These are phyloP conservation scores for Striga hermonthica DNA, from an alignment of 305 asterid genomes.

Conservation along the genomic window DNA sequence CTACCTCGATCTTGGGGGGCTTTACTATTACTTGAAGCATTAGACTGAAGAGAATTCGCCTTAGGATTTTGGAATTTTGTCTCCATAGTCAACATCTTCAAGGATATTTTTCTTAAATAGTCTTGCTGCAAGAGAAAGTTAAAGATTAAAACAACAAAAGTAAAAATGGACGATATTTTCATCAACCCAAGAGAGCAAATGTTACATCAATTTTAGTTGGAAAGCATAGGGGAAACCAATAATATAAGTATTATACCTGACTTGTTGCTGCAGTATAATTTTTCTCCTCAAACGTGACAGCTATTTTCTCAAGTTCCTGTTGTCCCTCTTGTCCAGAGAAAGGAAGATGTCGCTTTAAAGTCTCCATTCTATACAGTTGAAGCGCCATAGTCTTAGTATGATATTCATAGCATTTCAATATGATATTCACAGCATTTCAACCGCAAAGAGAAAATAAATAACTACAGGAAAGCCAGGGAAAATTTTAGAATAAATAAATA, in stretches of 20 bases:
- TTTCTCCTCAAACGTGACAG: constrained; percentile 69
- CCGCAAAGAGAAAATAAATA: neutral
- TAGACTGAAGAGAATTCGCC: constrained; percentile 43
- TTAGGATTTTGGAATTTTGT: constrained; percentile 45
- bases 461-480: neutral
- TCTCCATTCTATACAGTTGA: constrained; percentile 52
- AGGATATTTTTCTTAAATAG: constrained; percentile 55
- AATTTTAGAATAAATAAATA: neutral
- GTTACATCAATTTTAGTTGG: constrained; percentile 13
- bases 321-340: constrained; percentile 59
- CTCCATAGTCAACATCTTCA: constrained; percentile 65
- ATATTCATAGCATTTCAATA: constrained; percentile 21
- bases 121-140: constrained; percentile 51
- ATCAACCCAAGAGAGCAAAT: constrained; percentile 12
- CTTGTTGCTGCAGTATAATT: constrained; percentile 62
- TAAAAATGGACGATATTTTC: too few species aligned
- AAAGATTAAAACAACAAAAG: constrained; percentile 10
- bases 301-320: constrained; percentile 63
- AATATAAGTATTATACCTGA: constrained; percentile 45
- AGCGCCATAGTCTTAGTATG: constrained; percentile 14
- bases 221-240: constrained; percentile 14
- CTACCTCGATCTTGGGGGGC: constrained; percentile 54
- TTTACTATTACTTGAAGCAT: constrained; percentile 45
- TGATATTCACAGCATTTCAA: too few species aligned
- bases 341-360: constrained; percentile 71